A percentile compares a stretch with the other conserved stretches of the same genome.
Evolutionary conservation across 1,284 basidiomycete genomes (phyloP).

Genomic region (Melampsora americana): DNA sequence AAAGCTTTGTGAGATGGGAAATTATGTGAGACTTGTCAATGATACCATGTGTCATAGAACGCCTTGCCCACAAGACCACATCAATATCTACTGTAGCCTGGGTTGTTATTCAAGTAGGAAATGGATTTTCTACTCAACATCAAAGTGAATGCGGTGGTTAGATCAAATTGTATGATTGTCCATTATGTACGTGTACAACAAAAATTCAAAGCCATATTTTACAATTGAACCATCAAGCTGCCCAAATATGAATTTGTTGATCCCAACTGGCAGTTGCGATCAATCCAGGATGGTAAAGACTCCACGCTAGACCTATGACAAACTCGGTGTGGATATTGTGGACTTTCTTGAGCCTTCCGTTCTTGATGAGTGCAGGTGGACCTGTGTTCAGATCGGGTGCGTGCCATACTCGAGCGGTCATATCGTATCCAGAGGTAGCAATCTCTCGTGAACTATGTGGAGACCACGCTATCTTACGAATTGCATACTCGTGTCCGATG

Average conservation of each 20-base stretch:
- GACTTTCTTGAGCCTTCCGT: constrained; percentile 60
- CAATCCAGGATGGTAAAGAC: constrained; percentile 72
- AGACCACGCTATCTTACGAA: constrained; percentile 57
- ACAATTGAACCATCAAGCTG: background rate
- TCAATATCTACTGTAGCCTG: too few relatives aligned
- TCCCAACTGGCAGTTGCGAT: constrained; percentile 90
- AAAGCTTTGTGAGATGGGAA: too few relatives aligned
- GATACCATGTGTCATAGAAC: too few relatives aligned
- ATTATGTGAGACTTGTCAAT: too few relatives aligned
- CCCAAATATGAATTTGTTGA: constrained; percentile 70
- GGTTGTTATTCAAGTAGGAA: too few relatives aligned
- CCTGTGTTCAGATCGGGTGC: constrained; percentile 56
- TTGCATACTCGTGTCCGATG: constrained; percentile 58
- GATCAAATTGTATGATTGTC: too few relatives aligned
- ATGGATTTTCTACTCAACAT: too few relatives aligned
- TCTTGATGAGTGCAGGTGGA: constrained; percentile 55
- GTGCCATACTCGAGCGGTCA: constrained; percentile 82
- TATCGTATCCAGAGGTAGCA: constrained; percentile 89
- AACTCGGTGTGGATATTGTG: constrained; percentile 91
- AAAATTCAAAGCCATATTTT: background rate
- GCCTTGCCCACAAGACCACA: too few relatives aligned
- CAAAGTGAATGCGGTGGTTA: too few relatives aligned
- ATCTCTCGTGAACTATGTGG: constrained; percentile 18
- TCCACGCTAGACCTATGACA: constrained; percentile 84
- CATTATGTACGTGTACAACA: too few relatives aligned